Conservation (phyloP, 225 moss, liverwort and hornwort genomes). For the Climacium dendroides region DNA sequence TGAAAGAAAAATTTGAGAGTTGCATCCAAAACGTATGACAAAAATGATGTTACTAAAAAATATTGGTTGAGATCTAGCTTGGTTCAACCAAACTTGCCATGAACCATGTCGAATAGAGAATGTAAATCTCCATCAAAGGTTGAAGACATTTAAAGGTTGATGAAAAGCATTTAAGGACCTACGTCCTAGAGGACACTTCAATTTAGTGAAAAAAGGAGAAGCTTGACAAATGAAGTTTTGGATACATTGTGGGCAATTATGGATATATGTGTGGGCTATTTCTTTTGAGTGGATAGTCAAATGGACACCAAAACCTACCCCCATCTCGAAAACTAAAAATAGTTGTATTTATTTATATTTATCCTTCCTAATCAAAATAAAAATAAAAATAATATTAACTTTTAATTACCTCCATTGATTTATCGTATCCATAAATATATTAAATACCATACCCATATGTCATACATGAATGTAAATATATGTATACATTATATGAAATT, state of each 20-base stretch:
- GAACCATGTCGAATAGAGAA: too few relatives aligned
- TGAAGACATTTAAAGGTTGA: background rate
- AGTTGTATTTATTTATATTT: background rate
- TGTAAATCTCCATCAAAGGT: rapidly evolving
- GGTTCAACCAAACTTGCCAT: background rate
- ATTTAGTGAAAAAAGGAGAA: background rate
- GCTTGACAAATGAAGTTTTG: background rate
- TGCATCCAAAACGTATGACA: background rate
- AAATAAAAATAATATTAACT: background rate
- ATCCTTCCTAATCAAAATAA: rapidly evolving
- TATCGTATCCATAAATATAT: too few relatives aligned
- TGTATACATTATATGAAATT: too few relatives aligned
- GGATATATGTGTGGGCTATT: background rate
- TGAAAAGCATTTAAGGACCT: background rate
- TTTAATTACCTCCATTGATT: too few relatives aligned
- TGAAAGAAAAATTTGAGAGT: background rate
- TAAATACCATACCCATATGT: too few relatives aligned
- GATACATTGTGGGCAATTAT: background rate
- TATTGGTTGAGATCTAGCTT: background rate
- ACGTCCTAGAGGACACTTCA: background rate
- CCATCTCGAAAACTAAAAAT: rapidly evolving
- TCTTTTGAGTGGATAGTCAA: background rate
- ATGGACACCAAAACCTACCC: background rate
- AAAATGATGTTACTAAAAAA: rapidly evolving
- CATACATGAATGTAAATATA: too few relatives aligned